These are phyloP conservation scores for Dalbergia oliveri DNA, from an alignment of 306 rosid genomes.

Conservation along the genomic window DNA sequence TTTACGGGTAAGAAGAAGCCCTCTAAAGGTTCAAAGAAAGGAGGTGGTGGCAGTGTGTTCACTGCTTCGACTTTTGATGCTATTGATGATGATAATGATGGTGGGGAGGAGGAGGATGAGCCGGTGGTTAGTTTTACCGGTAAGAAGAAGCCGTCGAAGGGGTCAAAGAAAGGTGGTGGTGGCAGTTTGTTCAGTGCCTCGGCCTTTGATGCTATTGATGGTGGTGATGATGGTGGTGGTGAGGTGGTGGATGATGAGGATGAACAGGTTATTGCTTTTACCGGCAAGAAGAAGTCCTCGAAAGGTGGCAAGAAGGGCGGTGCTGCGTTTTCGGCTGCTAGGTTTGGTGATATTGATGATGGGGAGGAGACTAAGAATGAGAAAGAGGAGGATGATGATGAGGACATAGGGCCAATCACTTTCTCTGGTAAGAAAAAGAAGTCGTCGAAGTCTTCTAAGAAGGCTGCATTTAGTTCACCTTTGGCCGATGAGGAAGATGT, in stretches of 20 bases:
- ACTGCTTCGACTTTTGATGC: slow-evolving; percentile 60
- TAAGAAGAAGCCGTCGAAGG: slow-evolving; percentile 73
- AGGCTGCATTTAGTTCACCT: slow-evolving; percentile 52
- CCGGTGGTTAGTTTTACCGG: slow-evolving; percentile 60
- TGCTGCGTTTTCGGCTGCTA: slow-evolving; percentile 51
- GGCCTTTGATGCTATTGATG: slow-evolving; percentile 62
- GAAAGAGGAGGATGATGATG: slow-evolving; percentile 63
- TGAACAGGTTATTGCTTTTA: slow-evolving; percentile 63
- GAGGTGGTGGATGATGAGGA: slow-evolving; percentile 51
- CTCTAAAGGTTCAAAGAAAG: slow-evolving; percentile 61
- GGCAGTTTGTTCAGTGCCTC: slow-evolving; percentile 62
- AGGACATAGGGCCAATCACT: slow-evolving; percentile 60
- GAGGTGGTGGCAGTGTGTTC: slow-evolving; percentile 64
- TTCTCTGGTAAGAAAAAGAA: slow-evolving; percentile 93
- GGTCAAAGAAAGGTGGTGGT: slow-evolving; percentile 62
- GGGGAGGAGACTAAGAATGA: slow-evolving; percentile 56
- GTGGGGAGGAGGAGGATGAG: slow-evolving; percentile 61
- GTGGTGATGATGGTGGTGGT: slow-evolving; percentile 40
- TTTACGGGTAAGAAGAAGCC: slow-evolving; percentile 77
- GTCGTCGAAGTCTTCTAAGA: slow-evolving; percentile 73
- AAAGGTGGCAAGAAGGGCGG: slow-evolving; percentile 68
- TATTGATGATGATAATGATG: slow-evolving; percentile 60
- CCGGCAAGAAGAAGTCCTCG: slow-evolving; percentile 81
- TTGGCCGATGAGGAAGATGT: slow-evolving; percentile 62
- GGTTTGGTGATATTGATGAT: slow-evolving; percentile 59